Conservation (phyloP, 257 asterid genomes). For the Rehmannia glutinosa region DNA sequence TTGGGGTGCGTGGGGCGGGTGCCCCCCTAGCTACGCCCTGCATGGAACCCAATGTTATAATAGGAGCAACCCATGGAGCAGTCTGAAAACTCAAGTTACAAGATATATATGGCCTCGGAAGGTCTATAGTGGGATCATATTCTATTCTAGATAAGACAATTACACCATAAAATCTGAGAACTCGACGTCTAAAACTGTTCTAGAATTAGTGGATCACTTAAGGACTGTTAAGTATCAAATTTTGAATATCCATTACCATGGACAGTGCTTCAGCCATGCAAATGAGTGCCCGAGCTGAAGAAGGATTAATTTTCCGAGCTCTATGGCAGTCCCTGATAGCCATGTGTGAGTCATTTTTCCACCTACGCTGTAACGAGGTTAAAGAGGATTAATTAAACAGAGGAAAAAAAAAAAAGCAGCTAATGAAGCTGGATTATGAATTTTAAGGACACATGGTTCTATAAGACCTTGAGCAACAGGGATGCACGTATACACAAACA, state of each 20-base stretch:
- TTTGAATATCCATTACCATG: slow-evolving; percentile 46
- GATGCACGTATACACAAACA: slow-evolving; percentile 89
- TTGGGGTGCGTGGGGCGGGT: too few relatives aligned
- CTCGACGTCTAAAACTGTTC: neutral
- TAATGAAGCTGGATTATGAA: slow-evolving; percentile 5
- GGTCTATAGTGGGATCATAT: neutral
- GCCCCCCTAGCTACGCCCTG: too few relatives aligned
- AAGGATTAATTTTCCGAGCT: slow-evolving; percentile 66
- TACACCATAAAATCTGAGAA: slow-evolving; percentile 7
- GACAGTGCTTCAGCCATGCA: slow-evolving; percentile 81
- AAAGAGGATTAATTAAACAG: slow-evolving; percentile 9
- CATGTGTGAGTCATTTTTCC: slow-evolving; percentile 88
- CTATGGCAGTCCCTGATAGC: slow-evolving; percentile 82
- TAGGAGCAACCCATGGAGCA: neutral
- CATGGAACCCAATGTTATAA: neutral
- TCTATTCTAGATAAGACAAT: neutral
- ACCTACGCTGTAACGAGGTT: slow-evolving; percentile 56
- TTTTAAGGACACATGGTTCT: neutral
- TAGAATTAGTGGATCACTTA: neutral
- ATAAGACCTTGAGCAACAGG: slow-evolving; percentile 78
- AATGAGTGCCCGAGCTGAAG: slow-evolving; percentile 68
- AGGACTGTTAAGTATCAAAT: neutral
- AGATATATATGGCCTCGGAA: neutral
- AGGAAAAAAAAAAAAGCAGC: neutral
- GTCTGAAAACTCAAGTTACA: neutral